A percentile compares a stretch with the other conserved stretches of the same genome.
phyloP scores from a whole-genome alignment of 352 stramenopile genomes.

The Globisporangium mamillatum region DNA sequence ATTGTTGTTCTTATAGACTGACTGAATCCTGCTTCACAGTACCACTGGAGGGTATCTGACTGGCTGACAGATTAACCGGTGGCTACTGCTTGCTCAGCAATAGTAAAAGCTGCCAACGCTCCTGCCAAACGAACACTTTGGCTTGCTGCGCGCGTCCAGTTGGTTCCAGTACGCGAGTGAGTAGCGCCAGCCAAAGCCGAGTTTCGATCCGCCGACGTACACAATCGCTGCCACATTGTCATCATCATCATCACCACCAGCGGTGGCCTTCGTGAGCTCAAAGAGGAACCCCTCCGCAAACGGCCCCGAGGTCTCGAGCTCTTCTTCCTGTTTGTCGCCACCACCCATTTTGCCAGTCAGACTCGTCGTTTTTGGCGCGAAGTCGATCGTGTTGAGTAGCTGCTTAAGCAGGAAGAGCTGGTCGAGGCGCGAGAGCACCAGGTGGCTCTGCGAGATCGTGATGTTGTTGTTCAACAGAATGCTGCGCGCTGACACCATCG shows the following conservation, averaged over 20 bases:
- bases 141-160: background rate
- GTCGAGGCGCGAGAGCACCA: conserved; percentile 18
- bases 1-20: background rate
- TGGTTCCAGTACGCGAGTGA: conserved; percentile 14
- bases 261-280: background rate
- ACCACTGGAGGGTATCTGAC: background rate
- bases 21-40: too few species aligned
- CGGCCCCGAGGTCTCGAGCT: background rate
- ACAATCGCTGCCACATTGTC: conserved; percentile 1
- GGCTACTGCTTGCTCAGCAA: conserved; percentile 11
- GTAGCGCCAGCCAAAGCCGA: conserved; percentile 24
- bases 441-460: conserved; percentile 15
- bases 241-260: background rate
- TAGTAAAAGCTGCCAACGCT: conserved; percentile 13
- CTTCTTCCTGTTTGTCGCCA: background rate
- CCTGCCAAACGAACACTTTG: conserved; percentile 6
- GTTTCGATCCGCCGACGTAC: background rate
- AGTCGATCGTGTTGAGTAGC: conserved; percentile 13
- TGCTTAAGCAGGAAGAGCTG: conserved; percentile 12
- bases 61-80: background rate
- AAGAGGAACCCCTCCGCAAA: conserved; percentile 7
- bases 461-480: conserved; percentile 15
- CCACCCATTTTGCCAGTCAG: background rate
- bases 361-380: conserved; percentile 6
- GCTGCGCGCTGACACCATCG: conserved; percentile 7